Conservation (phyloP, 2,329 filamentous ascomycete species). For the Pseudogymnoascus pannorum region DNA sequence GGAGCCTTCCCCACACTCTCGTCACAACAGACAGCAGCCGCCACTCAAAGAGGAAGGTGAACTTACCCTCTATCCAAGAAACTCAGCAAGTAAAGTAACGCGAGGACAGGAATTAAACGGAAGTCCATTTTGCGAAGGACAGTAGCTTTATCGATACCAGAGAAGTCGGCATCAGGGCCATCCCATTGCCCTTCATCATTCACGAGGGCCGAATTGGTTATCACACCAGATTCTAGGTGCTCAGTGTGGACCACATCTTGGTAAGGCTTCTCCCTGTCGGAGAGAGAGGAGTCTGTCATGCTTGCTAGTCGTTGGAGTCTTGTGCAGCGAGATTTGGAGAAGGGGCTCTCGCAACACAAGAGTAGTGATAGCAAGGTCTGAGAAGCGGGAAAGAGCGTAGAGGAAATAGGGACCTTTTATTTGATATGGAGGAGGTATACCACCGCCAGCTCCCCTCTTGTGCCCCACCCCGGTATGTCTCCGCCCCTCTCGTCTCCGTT, state of each 20-base stretch:
- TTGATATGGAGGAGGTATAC: background rate
- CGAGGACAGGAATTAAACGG: conserved; percentile 58
- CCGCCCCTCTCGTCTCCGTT: background rate
- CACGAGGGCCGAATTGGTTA: background rate
- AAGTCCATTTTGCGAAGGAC: conserved; percentile 44
- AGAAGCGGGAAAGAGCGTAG: background rate
- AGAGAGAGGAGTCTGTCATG: conserved; percentile 5
- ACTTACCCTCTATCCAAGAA: conserved; percentile 54
- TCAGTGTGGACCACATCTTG: background rate
- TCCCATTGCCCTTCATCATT: background rate
- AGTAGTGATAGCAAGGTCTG: background rate
- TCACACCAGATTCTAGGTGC: background rate
- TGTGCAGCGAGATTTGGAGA: background rate
- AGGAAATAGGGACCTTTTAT: background rate
- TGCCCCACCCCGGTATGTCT: background rate
- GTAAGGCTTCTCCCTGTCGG: background rate
- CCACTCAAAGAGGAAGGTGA: background rate
- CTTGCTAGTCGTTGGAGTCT: background rate
- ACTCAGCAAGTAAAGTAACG: conserved; percentile 65
- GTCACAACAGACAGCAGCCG: background rate
- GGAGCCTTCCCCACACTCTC: background rate
- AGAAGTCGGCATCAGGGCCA: background rate
- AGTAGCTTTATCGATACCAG: background rate
- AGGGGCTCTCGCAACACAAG: background rate
- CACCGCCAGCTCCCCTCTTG: background rate